Conservation (phyloP, 1,139 yeast species). For the Debaryomyces fabryi region DNA sequence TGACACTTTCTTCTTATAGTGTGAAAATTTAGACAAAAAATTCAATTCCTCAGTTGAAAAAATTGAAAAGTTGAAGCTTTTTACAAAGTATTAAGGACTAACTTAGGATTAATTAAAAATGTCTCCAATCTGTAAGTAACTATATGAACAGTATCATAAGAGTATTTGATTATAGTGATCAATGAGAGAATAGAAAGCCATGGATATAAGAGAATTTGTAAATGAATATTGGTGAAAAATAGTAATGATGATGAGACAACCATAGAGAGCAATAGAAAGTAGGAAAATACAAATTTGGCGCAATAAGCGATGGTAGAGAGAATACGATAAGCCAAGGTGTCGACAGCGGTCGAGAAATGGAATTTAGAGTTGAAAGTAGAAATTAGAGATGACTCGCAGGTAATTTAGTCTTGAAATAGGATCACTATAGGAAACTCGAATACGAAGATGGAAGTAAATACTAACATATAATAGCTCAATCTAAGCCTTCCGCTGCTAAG, state of each 20-base stretch:
- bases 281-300: too few relatives aligned
- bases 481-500: slow-evolving; percentile 96
- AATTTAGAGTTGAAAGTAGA: background rate
- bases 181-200: background rate
- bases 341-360: background rate
- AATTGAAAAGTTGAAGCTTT: slow-evolving; percentile 10
- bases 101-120: slow-evolving; percentile 22
- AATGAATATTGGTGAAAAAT: background rate
- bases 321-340: background rate
- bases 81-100: slow-evolving; percentile 13
- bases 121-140: slow-evolving; percentile 32
- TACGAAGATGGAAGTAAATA: background rate
- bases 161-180: background rate
- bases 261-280: background rate
- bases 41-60: slow-evolving; percentile 8
- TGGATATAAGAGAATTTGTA: background rate
- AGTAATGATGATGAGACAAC: background rate
- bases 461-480: slow-evolving; percentile 31
- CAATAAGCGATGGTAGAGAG: background rate
- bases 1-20: slow-evolving; percentile 8
- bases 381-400: background rate
- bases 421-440: background rate
- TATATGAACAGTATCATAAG: background rate
- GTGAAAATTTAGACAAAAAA: slow-evolving; percentile 12
- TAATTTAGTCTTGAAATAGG: background rate